These are phyloP conservation scores for Phoenix dactylifera DNA, from an alignment of 176 grass and related monocot species.

Conservation along the genomic window DNA sequence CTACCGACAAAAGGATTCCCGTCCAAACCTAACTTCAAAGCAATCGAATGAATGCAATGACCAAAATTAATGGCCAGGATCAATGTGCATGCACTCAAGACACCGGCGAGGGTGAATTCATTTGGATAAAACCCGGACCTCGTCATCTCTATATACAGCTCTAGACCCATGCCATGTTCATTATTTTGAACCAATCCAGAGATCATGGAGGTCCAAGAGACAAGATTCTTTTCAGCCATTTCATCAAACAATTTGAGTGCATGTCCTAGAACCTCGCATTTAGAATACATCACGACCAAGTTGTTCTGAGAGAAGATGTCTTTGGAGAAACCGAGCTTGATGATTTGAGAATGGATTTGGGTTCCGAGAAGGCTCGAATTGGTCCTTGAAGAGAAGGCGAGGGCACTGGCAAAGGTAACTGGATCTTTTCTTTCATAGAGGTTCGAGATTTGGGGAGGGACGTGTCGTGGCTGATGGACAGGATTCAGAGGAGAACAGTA, in stretches of 20 bases:
- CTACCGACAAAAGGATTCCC: constrained; percentile 26
- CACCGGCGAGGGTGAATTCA: constrained; percentile 32
- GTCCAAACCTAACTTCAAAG: constrained; percentile 25
- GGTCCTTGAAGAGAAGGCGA: constrained; percentile 13
- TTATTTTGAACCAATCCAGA: constrained; percentile 17
- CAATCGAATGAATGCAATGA: constrained; percentile 22
- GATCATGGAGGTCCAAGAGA: constrained; percentile 48
- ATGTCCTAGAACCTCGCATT: neutral
- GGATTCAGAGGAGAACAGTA: too few species aligned
- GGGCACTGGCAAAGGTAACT: constrained; percentile 21
- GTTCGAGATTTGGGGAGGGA: neutral
- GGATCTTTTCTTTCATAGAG: constrained; percentile 11
- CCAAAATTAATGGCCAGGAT: constrained; percentile 5
- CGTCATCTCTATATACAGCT: constrained; percentile 24
- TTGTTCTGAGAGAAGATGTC: constrained; percentile 47
- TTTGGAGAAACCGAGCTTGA: constrained; percentile 31
- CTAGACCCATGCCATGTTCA: constrained; percentile 5
- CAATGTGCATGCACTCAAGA: constrained; percentile 17
- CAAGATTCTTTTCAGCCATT: constrained; percentile 36
- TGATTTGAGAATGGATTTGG: constrained; percentile 23
- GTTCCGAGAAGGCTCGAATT: neutral
- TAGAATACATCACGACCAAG: constrained; percentile 27
- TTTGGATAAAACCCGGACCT: constrained; percentile 30
- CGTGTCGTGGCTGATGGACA: too few species aligned
- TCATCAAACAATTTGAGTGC: constrained; percentile 31